A percentile compares a stretch with the other conserved stretches of the same genome.
These are phyloP conservation scores for Candida buenavistaensis DNA, from an alignment of 1,139 yeast genomes.

Conservation along the genomic window DNA sequence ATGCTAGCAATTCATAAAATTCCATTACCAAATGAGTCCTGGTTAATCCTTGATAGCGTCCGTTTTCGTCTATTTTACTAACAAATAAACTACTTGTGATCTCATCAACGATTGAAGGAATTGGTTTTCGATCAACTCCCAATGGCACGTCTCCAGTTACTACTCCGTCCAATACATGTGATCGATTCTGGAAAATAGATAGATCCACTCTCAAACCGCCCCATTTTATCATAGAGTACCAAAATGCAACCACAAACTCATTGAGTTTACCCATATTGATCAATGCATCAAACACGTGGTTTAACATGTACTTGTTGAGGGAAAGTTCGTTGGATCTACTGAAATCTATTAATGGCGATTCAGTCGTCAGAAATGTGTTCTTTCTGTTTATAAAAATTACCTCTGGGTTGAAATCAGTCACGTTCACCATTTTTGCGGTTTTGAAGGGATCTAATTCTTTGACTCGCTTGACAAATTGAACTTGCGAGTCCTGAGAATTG, in stretches of 20 bases:
- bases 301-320: constrained; percentile 32
- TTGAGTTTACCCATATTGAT: constrained; percentile 30
- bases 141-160: constrained; percentile 7
- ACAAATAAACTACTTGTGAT: constrained; percentile 30
- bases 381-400: constrained; percentile 29
- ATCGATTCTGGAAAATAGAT: constrained; percentile 8
- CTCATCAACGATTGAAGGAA: constrained; percentile 11
- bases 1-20: constrained; percentile 23
- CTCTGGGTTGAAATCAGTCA: constrained; percentile 25
- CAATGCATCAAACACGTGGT: constrained; percentile 33
- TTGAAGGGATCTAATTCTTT: constrained; percentile 16
- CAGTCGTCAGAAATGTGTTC: constrained; percentile 21
- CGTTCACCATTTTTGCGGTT: constrained; percentile 11
- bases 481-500: neutral
- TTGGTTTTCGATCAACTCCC: neutral
- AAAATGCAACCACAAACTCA: constrained; percentile 30
- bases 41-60: constrained; percentile 20
- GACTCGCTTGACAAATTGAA: constrained; percentile 4
- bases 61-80: constrained; percentile 30
- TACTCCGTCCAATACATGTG: constrained; percentile 14
- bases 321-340: constrained; percentile 21
- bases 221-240: constrained; percentile 35
- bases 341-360: constrained; percentile 34
- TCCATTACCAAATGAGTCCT: constrained; percentile 24
- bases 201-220: constrained; percentile 22